Evolutionary conservation across 2,329 filamentous ascomycete genomes (phyloP).

Genomic region (Trichophyton equinum): DNA sequence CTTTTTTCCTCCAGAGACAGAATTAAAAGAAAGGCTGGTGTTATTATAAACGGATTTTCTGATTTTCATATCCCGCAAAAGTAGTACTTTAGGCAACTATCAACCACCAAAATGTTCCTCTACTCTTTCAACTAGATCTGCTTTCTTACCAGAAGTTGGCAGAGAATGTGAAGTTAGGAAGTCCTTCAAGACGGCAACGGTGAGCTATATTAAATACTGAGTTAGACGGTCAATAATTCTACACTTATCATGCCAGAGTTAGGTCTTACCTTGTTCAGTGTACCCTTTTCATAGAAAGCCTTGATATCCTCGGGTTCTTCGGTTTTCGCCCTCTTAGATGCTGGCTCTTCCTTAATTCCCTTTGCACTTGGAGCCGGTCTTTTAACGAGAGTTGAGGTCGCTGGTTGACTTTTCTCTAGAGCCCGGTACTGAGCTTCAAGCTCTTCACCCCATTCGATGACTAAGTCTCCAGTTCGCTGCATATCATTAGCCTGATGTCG

Average conservation of each 20-base stretch:
- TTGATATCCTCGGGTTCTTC: constrained; percentile 32
- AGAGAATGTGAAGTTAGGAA: constrained; percentile 36
- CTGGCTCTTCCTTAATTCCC: constrained; percentile 18
- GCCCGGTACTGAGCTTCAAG: constrained; percentile 48
- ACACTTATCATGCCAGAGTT: neutral
- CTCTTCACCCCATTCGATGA: constrained; percentile 61
- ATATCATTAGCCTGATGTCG: neutral
- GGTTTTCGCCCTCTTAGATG: constrained; percentile 37
- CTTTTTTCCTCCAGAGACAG: no score
- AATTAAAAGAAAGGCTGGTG: neutral
- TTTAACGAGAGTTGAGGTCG: constrained; percentile 37
- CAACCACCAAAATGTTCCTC: constrained; percentile 34
- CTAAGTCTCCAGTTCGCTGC: constrained; percentile 60
- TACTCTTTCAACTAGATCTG: constrained; percentile 38
- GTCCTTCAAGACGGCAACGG: constrained; percentile 35
- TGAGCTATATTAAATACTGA: constrained; percentile 25
- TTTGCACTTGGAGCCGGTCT: constrained; percentile 22
- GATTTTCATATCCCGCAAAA: no score
- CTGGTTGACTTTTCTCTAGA: constrained; percentile 31
- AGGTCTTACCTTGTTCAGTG: constrained; percentile 28
- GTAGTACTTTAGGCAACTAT: no score
- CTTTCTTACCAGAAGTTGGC: constrained; percentile 36
- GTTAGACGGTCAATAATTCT: neutral
- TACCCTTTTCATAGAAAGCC: constrained; percentile 30
- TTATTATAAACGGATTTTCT: no score